Evolutionary conservation across 495 filamentous ascomycete genomes (phyloP).

Genomic region (Aspergillus funiculosus): DNA sequence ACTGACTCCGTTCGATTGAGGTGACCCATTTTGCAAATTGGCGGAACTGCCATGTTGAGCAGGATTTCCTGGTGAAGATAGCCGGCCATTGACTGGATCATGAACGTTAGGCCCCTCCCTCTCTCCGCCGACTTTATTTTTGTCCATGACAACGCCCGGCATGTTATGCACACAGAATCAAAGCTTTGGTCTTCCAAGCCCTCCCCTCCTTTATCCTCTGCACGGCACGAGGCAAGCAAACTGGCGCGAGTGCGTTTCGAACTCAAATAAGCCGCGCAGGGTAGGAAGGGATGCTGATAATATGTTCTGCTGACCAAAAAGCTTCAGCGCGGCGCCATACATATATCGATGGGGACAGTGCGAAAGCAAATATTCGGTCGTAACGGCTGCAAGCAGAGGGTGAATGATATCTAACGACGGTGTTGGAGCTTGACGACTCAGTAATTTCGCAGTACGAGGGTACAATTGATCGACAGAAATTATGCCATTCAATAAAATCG

Average conservation of each 20-base stretch:
- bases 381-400: no score
- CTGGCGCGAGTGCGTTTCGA: constrained; percentile 15
- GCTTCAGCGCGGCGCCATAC: constrained; percentile 30
- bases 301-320: neutral
- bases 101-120: constrained; percentile 21
- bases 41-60: constrained; percentile 16
- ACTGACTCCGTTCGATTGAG: constrained; percentile 28
- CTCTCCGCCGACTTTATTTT: constrained; percentile 30
- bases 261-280: constrained; percentile 20
- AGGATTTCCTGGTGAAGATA: constrained; percentile 9
- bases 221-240: constrained; percentile 26
- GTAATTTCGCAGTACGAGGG: neutral
- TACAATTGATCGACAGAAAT: neutral
- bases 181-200: constrained; percentile 12
- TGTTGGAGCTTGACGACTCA: no score
- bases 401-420: no score
- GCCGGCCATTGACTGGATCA: constrained; percentile 25
- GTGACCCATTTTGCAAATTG: constrained; percentile 25
- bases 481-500: neutral
- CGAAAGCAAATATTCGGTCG: no score
- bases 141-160: constrained; percentile 47
- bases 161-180: constrained; percentile 27
- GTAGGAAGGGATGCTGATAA: constrained; percentile 28
- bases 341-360: constrained; percentile 15
- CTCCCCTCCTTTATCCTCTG: constrained; percentile 33